Base-by-base conservation (phyloP, 2,329 filamentous ascomycete genomes). In the Paecilomyces fulvus region DNA sequence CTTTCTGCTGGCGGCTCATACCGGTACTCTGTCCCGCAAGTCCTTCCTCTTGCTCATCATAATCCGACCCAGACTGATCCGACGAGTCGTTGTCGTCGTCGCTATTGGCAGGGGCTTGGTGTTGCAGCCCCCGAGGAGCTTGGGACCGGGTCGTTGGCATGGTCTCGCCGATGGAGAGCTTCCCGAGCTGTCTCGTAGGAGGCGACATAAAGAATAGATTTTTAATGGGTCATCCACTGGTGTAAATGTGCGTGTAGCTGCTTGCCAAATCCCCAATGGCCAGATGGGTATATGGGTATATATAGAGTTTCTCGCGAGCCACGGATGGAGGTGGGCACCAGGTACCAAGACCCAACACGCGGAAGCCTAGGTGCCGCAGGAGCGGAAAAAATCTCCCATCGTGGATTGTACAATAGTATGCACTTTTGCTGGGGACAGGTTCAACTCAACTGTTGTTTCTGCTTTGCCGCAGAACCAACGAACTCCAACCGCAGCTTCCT, bases 1-100 rank as follows among this genome's bases (percentile, higher is more conserved):
- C 69, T 54, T 72, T 73, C 30, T 75, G 66, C 25, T 67, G 63
- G 23, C 73, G 70, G 25, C 63, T 71, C 67, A 75, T 71, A 2
- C 67, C 51, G 20, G 51, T 48, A 21, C 28, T 23, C 23, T 23
- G 33, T 0, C 66, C 61, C 28, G 70, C 68, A 20, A 75, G 62
- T 4, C 59, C 61, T 31, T 71, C 67, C 31, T 48, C 30, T 28
- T 56, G 51, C 20, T 21, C 30, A 11, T 43, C 37, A 37, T 37
- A 17, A 31, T 55, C 28, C 43, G 28, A 10, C 25, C 25, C 20
- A 17, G 46, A 31, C 21, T 58, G 56, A 30, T 60, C 57, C 10
- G 58, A 55, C 14, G 37, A 37, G 23, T 57, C 54, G 17, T 60
- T 53, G 20, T 58, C 53, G 17, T 52, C 46, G 23, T 31, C 53